Evolutionary conservation across 1,284 basidiomycete genomes (phyloP), one percentile per base, ranked within the genome.

Genomic region (Papiliotrema nemorosa): DNA sequence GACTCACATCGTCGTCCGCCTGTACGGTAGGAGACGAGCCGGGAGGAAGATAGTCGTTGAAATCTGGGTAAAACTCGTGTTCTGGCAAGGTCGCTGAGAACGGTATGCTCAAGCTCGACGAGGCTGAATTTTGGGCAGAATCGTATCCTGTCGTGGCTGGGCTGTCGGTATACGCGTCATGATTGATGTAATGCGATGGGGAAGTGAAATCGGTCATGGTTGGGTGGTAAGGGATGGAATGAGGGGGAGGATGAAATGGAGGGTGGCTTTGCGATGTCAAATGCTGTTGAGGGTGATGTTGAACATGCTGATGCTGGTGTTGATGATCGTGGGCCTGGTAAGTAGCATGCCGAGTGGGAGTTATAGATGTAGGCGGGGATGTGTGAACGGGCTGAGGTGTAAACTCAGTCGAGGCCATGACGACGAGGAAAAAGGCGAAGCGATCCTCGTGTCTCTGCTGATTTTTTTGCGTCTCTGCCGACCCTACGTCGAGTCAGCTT

Each of bases 131-230:
- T 7, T 7, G 29, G 9, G 29, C 29, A 7, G 29, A 7, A 18
- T 47, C 46, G 27, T 47, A 47, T 27, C 37, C 52, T 22, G 51
- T 47, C 10, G 44, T 41, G 18, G 49, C 43, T 14, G 50, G 50
- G 29, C 29, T 31, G 29, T 31, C 29, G 14, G 31, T 47, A 34
- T 54, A 57, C 9, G 47, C 50, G 5, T 54, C 52, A 29, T 47
- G 34, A 25, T 57, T 57, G 41, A 62, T 33, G 41, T 58, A 62
- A 9, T 55, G 49, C 31, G 60, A 58, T 21, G 60, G 60, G 21
- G 60, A 62, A 10, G 52, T 47, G 47, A 51, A 60, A 38, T 56
- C 58, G 25, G 44, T 4, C 33, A 33, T 9, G 29, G 42, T 9
- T 18, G 42, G 18, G 16, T 22, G 27, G 9, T 12, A 22, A 22